Percentiles rank a stretch among this genome's conserved stretches.
Evolutionary conservation across 495 filamentous ascomycete species (phyloP).

Genomic region (Aspergillus avenaceus): DNA sequence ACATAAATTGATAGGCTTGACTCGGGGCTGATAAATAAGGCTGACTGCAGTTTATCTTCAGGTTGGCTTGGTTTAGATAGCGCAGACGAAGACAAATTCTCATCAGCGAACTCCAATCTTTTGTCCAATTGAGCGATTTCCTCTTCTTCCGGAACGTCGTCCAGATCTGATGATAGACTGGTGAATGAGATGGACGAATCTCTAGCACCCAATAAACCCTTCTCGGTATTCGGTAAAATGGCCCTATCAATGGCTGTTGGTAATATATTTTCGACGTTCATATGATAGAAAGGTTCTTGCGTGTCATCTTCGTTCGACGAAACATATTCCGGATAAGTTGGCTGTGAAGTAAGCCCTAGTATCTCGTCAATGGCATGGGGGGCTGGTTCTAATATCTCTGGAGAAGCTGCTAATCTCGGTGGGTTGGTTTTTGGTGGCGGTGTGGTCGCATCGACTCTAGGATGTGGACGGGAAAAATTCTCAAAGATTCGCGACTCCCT

Average conservation of each 20-base stretch:
- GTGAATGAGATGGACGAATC: constrained; percentile 35
- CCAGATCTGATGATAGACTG: constrained; percentile 44
- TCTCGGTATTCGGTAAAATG: constrained; percentile 42
- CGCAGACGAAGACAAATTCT: constrained; percentile 15
- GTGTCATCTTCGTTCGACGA: constrained; percentile 25
- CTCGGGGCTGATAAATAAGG: constrained; percentile 13
- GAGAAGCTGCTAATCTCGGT: constrained; percentile 27
- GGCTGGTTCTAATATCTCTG: constrained; percentile 34
- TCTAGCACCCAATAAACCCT: constrained; percentile 41
- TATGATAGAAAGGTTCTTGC: constrained; percentile 8
- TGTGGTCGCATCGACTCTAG: constrained; percentile 23
- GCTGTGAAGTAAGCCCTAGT: constrained; percentile 27
- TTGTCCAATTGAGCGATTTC: constrained; percentile 31
- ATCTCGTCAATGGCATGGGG: constrained; percentile 44
- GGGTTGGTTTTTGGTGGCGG: constrained; percentile 26
- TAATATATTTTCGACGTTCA: constrained; percentile 22
- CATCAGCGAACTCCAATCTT: constrained; percentile 20
- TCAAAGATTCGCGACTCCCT: constrained; percentile 37
- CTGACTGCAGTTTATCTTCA: constrained; percentile 2
- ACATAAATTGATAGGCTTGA: constrained; percentile 29
- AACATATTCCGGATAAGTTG: constrained; percentile 31
- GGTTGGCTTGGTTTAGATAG: constrained; percentile 14
- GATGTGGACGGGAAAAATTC: constrained; percentile 48
- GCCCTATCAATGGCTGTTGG: constrained; percentile 24
- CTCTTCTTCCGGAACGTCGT: constrained; percentile 76